Evolutionary conservation across 2,329 filamentous ascomycete species (phyloP).

Genomic region (Graphilbum sp.): DNA sequence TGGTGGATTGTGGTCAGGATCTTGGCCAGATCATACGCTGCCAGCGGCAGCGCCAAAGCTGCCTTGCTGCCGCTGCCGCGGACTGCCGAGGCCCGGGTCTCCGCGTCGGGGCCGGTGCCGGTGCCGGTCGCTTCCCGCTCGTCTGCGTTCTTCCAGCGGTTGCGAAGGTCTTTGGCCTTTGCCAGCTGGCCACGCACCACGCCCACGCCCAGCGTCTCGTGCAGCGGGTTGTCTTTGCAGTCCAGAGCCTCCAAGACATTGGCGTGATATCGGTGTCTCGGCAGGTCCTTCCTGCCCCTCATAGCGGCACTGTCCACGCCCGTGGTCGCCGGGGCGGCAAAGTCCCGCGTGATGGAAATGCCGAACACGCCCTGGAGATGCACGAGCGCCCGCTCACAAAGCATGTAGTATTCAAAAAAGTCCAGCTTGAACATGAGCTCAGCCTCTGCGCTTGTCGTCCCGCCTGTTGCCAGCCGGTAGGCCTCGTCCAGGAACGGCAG

Average conservation of each 20-base stretch:
- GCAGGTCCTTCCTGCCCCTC: slow-evolving; percentile 1
- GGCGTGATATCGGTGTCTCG: slow-evolving; percentile 41
- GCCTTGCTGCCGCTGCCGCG: slow-evolving; percentile 1
- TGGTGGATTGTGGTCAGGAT: slow-evolving; percentile 41
- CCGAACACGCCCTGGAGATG: slow-evolving; percentile 49
- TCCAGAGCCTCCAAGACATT: slow-evolving; percentile 50
- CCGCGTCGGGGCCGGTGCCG: slow-evolving; percentile 6
- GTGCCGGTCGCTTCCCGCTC: slow-evolving; percentile 15
- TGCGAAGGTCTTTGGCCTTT: slow-evolving; percentile 53
- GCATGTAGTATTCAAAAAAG: slow-evolving; percentile 61
- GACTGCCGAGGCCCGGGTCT: too few species aligned
- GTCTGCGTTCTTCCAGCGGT: slow-evolving; percentile 55
- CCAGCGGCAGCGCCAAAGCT: slow-evolving; percentile 25
- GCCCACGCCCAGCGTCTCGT: slow-evolving; percentile 34
- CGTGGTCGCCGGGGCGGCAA: background rate
- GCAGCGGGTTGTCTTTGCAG: slow-evolving; percentile 37
- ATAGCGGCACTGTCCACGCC: background rate
- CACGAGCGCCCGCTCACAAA: slow-evolving; percentile 55
- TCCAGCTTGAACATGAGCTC: slow-evolving; percentile 63
- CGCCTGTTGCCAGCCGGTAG: slow-evolving; percentile 29
- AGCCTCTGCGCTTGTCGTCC: slow-evolving; percentile 22
- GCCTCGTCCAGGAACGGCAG: slow-evolving; percentile 40
- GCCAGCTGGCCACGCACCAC: slow-evolving; percentile 41
- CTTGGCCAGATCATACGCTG: slow-evolving; percentile 42
- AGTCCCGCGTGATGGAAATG: slow-evolving; percentile 28